Evolutionary conservation across 768 basidiomycete species (phyloP), one percentile per base, ranked within the genome.

Genomic region (Auricularia heimuer): DNA sequence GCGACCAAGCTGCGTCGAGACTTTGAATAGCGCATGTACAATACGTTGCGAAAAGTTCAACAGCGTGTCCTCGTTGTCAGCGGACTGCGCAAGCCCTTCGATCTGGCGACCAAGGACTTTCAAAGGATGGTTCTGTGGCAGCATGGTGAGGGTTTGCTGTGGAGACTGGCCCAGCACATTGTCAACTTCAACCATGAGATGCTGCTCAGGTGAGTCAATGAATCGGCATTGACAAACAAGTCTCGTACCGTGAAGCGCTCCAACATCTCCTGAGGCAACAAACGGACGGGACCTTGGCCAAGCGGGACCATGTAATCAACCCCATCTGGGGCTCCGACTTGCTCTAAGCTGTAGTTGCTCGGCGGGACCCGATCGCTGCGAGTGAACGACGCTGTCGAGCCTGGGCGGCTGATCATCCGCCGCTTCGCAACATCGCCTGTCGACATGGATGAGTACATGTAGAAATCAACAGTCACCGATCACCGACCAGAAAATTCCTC

Each of bases 1-100:
- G 63, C 96, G 84, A 0, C 91, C 94, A 64, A 99, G 81, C 68
- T 90, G 87, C 2, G 85, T 85, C 3, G 83, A 81, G 1, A 91
- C 91, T 79, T 95, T 95, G 80, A 94, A 99, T 65, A 99, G 76
- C 39, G 94, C 80, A 73, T 97, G 95, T 3, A 98, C 96, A 64
- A 96, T 90, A 77, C 97, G 96, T 76, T 99, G 96, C 0, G 96
- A 94, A 80, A 97, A 94, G 69, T 86, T 81, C 65, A 98, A 78
- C 1, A 94, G 92, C 2, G 94, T 96, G 62, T 90, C 88, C 65
- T 92, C 88, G 67, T 86, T 86, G 64, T 94, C 90, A 18, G 80
- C 76, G 1, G 92, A 87, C 68, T 90, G 87, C n/a, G 93, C 90
- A 62, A 95, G 81, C 67, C 83, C 80, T 14, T 95, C 80, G 61